Base-by-base conservation (phyloP, 148 eudicot genomes). In the Oxyria digyna region DNA sequence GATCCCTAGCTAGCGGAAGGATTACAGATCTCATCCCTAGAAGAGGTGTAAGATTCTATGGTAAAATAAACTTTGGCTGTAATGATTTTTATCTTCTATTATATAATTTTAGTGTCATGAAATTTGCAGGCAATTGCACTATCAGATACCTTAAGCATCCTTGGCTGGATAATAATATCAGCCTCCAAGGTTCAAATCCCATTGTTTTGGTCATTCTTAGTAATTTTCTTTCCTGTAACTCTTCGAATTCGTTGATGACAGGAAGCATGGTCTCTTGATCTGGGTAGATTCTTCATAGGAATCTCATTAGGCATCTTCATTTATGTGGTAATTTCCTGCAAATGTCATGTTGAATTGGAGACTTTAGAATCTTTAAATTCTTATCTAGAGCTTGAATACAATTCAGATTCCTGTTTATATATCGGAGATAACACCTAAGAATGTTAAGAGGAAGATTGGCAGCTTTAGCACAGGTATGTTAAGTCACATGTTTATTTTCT, bases 1-100 rank as follows among this genome's bases (percentile, higher is more conserved):
- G 92, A 63, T 79, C 96, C 24, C 69, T 88, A 20, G 59, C 78
- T 76, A 79, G 87, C 68, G 97, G 97, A 63, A 91, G 81, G 76
- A 7, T 85, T 72, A 80, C 88, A n/a, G 97, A 91, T 74, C 52
- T 62, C 63, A 13, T 88, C 6, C 91, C 95, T 4, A 79, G 89
- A 54, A 84, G 82, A 80, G 79, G 77, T 26, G 95, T 91, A 86
- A 80, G 89, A 69, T 72, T 66, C 45, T 69, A 54, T n/a, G n/a
- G n/a, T n/a, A n/a, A n/a, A n/a, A 33, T 15, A 12, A 9, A 42
- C 12, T 13, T 11, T 27, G 38, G 3, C 26, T 52, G 26, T 35
- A 35, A 8, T 33, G 10, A 8, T n/a, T n/a, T n/a, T n/a, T n/a
- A n/a, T n/a, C n/a, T n/a, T n/a, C n/a, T n/a, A 50, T 50, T 0